phyloP scores from a whole-genome alignment of 495 filamentous ascomycete species.

The Podospora pseudopauciseta region DNA sequence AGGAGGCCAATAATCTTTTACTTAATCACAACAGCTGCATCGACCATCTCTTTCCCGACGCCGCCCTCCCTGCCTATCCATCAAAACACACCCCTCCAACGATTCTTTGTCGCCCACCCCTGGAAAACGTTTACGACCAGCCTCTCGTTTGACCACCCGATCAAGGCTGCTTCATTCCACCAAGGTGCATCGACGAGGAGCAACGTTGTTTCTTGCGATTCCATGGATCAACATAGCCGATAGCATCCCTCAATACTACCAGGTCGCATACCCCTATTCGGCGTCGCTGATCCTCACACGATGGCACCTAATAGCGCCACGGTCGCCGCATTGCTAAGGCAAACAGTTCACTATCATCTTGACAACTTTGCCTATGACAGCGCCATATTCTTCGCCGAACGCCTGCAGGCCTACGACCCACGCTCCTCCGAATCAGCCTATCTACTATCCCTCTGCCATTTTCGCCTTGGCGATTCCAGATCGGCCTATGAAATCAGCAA shows the following conservation, averaged over 20 bases:
- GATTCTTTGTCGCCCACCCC: constrained; percentile 8
- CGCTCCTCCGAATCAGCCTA: constrained; percentile 74
- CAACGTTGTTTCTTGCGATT: constrained; percentile 12
- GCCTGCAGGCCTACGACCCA: constrained; percentile 77
- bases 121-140: not conserved
- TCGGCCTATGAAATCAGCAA: constrained; percentile 67
- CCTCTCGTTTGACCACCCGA: constrained; percentile 6
- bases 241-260: constrained; percentile 22
- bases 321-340: constrained; percentile 71
- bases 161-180: not conserved
- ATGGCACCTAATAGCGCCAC: constrained; percentile 70
- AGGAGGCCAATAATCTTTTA: constrained; percentile 15
- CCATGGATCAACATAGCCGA: constrained; percentile 30
- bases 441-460: constrained; percentile 77
- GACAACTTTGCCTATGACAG: constrained; percentile 85
- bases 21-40: constrained; percentile 35
- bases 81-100: constrained; percentile 14
- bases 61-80: constrained; percentile 12
- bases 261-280: constrained; percentile 21
- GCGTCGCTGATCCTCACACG: constrained; percentile 21
- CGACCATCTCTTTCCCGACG: constrained; percentile 27
- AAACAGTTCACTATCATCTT: constrained; percentile 86
- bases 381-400: constrained; percentile 86
- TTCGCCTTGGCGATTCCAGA: constrained; percentile 69
- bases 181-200: not conserved